phyloP scores from a whole-genome alignment of 345 rosid genomes.

The Cardamine resedifolia region DNA sequence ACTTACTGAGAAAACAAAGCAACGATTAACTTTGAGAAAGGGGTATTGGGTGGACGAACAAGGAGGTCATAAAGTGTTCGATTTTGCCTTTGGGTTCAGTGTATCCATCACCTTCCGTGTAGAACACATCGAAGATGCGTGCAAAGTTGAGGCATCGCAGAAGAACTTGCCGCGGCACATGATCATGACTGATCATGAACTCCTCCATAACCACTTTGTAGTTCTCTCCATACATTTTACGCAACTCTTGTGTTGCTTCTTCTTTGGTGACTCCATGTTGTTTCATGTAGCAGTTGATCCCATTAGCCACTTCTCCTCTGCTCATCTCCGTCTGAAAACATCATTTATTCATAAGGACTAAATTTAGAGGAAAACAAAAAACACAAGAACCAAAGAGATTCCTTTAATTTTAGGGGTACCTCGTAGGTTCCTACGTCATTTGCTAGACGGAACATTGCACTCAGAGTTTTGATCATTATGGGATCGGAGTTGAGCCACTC shows the following conservation, averaged over 20 bases:
- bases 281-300: constrained; percentile 14
- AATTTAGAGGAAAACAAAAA: no score
- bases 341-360: no score
- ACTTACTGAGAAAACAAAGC: no score
- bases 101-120: constrained; percentile 19
- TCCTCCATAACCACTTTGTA: background rate
- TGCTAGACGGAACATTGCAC: no score
- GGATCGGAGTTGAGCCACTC: no score
- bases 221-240: background rate
- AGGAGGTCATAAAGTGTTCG: constrained; percentile 6
- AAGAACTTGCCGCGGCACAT: constrained; percentile 5
- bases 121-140: background rate
- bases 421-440: no score
- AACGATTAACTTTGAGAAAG: no score
- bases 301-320: constrained; percentile 29
- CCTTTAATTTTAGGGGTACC: no score
- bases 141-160: background rate
- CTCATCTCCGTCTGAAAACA: background rate
- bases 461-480: no score
- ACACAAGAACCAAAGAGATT: no score
- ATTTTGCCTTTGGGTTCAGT: constrained; percentile 10
- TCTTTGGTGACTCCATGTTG: constrained; percentile 10
- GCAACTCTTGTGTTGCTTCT: background rate
- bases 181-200: background rate
- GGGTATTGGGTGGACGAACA: constrained; percentile 1